A percentile compares a stretch with the other conserved stretches of the same genome.
Conservation (phyloP, 768 basidiomycete species). For the Termitomyces sp. region DNA sequence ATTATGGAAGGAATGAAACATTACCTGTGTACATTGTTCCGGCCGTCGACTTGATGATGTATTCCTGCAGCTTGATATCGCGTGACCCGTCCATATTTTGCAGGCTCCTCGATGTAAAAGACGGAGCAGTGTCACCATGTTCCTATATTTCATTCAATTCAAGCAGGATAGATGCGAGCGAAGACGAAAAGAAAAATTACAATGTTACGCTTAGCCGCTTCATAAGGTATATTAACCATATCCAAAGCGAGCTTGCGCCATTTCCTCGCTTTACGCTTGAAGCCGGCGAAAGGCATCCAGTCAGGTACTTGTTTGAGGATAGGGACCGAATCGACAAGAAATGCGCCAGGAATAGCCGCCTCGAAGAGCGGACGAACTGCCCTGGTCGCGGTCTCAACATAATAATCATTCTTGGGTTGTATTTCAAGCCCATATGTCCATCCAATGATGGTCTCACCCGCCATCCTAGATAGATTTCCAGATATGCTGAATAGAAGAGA, state of each 20-base stretch:
- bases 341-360: conserved; percentile 22
- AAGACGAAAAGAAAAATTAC: conserved; percentile 4
- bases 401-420: conserved; percentile 26
- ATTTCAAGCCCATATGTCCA: conserved; percentile 29
- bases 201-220: conserved; percentile 11
- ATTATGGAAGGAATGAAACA: neutral
- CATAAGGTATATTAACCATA: conserved; percentile 21
- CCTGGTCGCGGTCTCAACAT: conserved; percentile 24
- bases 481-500: neutral
- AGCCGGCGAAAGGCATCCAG: conserved; percentile 31
- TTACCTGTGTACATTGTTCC: conserved; percentile 22
- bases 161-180: neutral
- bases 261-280: conserved; percentile 25
- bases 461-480: conserved; percentile 3
- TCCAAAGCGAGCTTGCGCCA: conserved; percentile 14
- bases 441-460: conserved; percentile 23
- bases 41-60: conserved; percentile 16
- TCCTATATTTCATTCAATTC: conserved; percentile 2
- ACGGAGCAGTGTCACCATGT: conserved; percentile 16
- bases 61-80: conserved; percentile 14
- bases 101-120: conserved; percentile 15
- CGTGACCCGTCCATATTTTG: conserved; percentile 11
- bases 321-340: conserved; percentile 26
- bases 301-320: conserved; percentile 24
- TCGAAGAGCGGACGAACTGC: conserved; percentile 21